phyloP scores from a whole-genome alignment of 495 filamentous ascomycete species.

The Penicillium pancosmium region DNA sequence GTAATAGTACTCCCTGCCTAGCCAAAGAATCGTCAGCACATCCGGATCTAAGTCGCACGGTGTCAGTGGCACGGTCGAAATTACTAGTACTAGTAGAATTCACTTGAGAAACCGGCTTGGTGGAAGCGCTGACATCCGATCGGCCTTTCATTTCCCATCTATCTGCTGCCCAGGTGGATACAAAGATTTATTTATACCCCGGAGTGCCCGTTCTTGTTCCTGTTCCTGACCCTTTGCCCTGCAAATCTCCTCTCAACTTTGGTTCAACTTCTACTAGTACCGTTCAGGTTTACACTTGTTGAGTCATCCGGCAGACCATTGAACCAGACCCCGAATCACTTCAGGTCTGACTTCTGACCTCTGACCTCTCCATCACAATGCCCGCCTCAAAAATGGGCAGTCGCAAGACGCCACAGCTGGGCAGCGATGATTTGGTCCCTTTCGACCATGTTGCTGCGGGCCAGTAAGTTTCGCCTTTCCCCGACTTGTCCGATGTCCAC shows the following conservation, averaged over 20 bases:
- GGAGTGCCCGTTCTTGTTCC: too few species aligned
- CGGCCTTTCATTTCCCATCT: too few species aligned
- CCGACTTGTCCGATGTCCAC: conserved; percentile 8
- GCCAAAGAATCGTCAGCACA: too few species aligned
- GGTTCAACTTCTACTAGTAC: neutral
- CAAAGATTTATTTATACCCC: too few species aligned
- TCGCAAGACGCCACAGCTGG: conserved; percentile 41
- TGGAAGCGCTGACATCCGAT: too few species aligned
- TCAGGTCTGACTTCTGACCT: neutral
- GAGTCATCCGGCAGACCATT: conserved; percentile 27
- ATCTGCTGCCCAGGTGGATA: too few species aligned
- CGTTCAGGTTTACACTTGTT: neutral
- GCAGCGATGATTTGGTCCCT: conserved; percentile 61
- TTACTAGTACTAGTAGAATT: too few species aligned
- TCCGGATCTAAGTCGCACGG: too few species aligned
- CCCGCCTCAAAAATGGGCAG: conserved; percentile 40
- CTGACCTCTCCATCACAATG: conserved; percentile 31
- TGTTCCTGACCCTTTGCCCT: neutral
- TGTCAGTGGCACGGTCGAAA: too few species aligned
- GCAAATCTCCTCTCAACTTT: neutral
- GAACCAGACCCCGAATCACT: neutral
- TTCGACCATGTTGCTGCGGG: conserved; percentile 88
- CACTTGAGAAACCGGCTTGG: too few species aligned
- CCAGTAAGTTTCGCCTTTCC: conserved; percentile 70
- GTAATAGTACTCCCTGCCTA: too few species aligned